phyloP scores from a whole-genome alignment of 257 asterid genomes.

The Lycium barbarum region DNA sequence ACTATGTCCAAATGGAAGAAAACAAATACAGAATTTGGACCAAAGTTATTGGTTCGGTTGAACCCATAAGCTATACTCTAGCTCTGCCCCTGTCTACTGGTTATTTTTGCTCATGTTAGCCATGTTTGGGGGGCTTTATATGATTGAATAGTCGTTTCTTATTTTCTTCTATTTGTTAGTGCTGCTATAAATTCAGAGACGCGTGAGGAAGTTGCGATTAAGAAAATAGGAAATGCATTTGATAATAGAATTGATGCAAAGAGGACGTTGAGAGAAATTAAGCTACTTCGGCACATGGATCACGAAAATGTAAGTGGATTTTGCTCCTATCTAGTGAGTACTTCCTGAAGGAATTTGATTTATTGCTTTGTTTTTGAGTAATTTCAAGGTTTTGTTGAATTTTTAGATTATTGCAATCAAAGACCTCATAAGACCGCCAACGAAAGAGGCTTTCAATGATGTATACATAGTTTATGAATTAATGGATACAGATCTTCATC shows the following conservation, averaged over 20 bases:
- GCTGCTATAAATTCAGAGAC: constrained; percentile 77
- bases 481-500: constrained; percentile 91
- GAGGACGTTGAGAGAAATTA: constrained; percentile 85
- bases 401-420: constrained; percentile 76
- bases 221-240: constrained; percentile 86
- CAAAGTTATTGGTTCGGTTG: too few relatives aligned
- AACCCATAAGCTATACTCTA: too few relatives aligned
- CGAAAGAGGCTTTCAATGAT: constrained; percentile 70
- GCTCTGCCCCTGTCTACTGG: too few relatives aligned
- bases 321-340: not conserved
- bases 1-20: too few relatives aligned
- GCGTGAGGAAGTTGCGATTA: constrained; percentile 77
- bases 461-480: constrained; percentile 81
- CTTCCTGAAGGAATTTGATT: constrained; percentile 13
- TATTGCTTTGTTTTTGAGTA: not conserved
- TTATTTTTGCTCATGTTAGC: constrained; percentile 11
- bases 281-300: constrained; percentile 81
- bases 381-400: constrained; percentile 27
- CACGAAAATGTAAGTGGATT: constrained; percentile 71
- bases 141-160: not conserved
- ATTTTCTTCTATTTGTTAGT: constrained; percentile 46
- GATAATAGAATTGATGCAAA: constrained; percentile 80
- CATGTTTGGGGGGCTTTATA: not conserved
- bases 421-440: constrained; percentile 82
- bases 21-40: too few relatives aligned